phyloP scores from a whole-genome alignment of 2,329 filamentous ascomycete genomes.

The Zalaria obscura region DNA sequence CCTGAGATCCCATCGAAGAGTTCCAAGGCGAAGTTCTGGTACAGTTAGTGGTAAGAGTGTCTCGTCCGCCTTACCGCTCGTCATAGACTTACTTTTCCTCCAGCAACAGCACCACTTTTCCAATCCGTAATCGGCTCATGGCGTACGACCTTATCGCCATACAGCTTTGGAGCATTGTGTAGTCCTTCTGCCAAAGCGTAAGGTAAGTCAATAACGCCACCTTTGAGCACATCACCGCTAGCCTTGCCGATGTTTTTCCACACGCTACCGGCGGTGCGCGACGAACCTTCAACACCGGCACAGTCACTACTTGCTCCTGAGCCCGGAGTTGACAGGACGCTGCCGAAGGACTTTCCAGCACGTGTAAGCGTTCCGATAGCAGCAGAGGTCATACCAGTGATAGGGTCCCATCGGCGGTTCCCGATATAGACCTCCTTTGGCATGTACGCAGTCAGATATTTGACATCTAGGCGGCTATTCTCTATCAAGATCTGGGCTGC shows the following conservation, averaged over 20 bases:
- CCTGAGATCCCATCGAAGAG: neutral
- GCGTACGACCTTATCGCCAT: neutral
- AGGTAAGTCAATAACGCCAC: neutral
- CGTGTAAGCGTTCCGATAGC: constrained; percentile 56
- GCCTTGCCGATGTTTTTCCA: neutral
- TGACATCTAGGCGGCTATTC: constrained; percentile 47
- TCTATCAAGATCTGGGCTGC: constrained; percentile 54
- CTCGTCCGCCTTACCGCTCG: too few species aligned
- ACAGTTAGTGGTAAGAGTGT: too few species aligned
- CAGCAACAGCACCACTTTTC: neutral
- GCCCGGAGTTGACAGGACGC: neutral
- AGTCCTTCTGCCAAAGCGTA: neutral
- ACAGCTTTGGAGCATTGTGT: neutral
- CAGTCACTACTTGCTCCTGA: neutral
- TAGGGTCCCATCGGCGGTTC: constrained; percentile 60
- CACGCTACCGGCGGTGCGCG: neutral
- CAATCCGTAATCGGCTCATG: neutral
- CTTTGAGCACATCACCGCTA: neutral
- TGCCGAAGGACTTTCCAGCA: neutral
- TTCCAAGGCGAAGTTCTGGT: neutral
- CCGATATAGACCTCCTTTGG: constrained; percentile 58
- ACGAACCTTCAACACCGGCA: neutral
- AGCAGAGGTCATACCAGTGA: constrained; percentile 62
- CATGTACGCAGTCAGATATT: constrained; percentile 51
- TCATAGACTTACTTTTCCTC: too few species aligned